Base-by-base conservation (phyloP, 2,329 filamentous ascomycete species). In the Akanthomyces muscarius region DNA sequence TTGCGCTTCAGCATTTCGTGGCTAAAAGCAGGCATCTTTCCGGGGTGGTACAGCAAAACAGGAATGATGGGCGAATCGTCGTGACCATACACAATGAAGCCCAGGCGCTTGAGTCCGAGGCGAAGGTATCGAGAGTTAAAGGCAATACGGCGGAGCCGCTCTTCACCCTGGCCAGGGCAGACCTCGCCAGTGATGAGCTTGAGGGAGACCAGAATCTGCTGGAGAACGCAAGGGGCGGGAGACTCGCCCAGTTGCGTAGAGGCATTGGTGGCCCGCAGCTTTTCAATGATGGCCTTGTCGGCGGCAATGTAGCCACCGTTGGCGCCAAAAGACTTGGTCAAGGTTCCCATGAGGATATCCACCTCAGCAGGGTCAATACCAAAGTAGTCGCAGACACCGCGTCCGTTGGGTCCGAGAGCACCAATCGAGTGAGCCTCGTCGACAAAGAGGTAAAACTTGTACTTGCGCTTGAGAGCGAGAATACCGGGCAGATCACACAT, bases 81-180 rank as follows among this genome's bases (percentile, higher is more conserved):
- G 75, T 98, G 93, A 65, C 95, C 95, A 73, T 96, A 97, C 61
- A 97, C 89, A 73, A 99, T 99, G 79, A 92, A 94, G 56, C 95
- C 95, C 59, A 99, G 88, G 69, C 95, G 91, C 83, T 99, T 99
- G 71, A 99, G 86, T 68, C 95, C 95, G 33, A 99, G 87, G 64
- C 95, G 91, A n/a, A 99, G 90, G 75, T 99, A 99, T 53, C 95
- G 89, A 25, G 93, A 97, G 83, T 99, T 99, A 84, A 98, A 99
- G 56, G 94, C 93, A 68, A 99, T 90, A 69, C 95, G 89, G 78
- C 97, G 93, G 51, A 99, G 85, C 67, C 95, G 90, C 79, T 99
- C 95, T 75, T 97, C 91, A 63, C 95, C 95, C 77, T 99, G 93
- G 4, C 94, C 94, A 18, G 93, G 93, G 63, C 85, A 83, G 48